phyloP scores from a whole-genome alignment of 306 rosid genomes.

The Vigna trinervia region DNA sequence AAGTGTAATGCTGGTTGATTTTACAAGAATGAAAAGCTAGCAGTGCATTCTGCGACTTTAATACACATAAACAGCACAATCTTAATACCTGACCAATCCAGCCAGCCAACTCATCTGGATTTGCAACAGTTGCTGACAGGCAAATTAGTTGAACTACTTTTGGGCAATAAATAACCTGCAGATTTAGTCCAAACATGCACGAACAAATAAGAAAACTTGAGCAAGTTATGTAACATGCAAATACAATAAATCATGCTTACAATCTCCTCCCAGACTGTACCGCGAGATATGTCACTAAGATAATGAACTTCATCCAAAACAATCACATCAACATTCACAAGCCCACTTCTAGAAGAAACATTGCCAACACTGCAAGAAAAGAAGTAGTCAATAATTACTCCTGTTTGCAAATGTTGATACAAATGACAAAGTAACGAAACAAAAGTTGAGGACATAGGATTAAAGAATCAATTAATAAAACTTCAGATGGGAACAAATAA shows the following conservation, averaged over 20 bases:
- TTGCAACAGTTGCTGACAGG: conserved; percentile 89
- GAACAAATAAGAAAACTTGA: conserved; percentile 25
- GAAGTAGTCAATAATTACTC: conserved; percentile 10
- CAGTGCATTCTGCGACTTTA: conserved; percentile 17
- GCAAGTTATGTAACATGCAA: conserved; percentile 36
- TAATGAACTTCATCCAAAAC: conserved; percentile 99
- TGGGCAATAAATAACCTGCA: conserved; percentile 89
- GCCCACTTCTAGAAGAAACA: conserved; percentile 78
- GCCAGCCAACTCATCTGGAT: conserved; percentile 96
- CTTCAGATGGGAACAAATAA: conserved; percentile 36
- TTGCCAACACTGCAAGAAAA: conserved; percentile 81
- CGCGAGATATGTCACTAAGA: conserved; percentile 94
- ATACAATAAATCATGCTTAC: conserved; percentile 60
- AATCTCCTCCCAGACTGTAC: conserved; percentile 98
- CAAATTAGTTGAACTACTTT: conserved; percentile 89
- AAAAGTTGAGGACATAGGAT: conserved; percentile 17
- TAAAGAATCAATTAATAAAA: conserved; percentile 10
- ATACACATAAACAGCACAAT: conserved; percentile 34
- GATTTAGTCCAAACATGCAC: conserved; percentile 13
- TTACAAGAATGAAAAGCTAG: background rate
- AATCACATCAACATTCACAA: conserved; percentile 87
- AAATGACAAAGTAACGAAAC: conserved; percentile 25
- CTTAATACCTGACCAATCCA: conserved; percentile 95
- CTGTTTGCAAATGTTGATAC: background rate
- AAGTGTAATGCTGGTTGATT: background rate